Conservation (phyloP, 2,329 filamentous ascomycete genomes). For the Colletotrichum sp. region DNA sequence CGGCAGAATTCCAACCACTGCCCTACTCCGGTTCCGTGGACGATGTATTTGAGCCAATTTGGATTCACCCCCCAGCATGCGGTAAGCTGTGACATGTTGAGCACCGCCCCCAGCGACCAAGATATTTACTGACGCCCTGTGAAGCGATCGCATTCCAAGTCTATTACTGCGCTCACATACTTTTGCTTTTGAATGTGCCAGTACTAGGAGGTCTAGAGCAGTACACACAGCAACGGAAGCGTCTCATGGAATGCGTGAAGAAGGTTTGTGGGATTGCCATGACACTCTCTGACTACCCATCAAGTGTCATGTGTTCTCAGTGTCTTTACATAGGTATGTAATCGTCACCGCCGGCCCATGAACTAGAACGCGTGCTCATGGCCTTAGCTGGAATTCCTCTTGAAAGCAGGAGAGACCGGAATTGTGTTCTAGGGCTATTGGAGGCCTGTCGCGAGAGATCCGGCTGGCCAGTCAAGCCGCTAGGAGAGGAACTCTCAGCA, state of each 20-base stretch:
- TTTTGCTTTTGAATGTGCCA: slow-evolving; percentile 23
- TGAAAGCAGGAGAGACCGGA: background rate
- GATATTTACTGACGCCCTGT: background rate
- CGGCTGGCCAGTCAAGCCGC: slow-evolving; percentile 7
- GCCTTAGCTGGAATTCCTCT: slow-evolving; percentile 6
- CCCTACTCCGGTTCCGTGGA: slow-evolving; percentile 26
- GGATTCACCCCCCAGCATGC: slow-evolving; percentile 23
- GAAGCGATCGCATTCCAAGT: slow-evolving; percentile 24
- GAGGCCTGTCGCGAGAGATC: background rate
- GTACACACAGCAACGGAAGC: slow-evolving; percentile 22
- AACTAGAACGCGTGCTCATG: background rate
- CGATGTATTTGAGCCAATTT: slow-evolving; percentile 20
- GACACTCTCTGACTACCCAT: slow-evolving; percentile 25
- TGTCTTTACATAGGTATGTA: slow-evolving; percentile 24
- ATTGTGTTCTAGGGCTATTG: background rate
- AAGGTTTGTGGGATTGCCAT: slow-evolving; percentile 27
- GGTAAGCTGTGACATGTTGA: background rate
- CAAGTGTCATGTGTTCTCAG: slow-evolving; percentile 28
- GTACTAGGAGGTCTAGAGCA: slow-evolving; percentile 20
- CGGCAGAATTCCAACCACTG: slow-evolving; percentile 47
- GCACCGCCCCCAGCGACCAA: background rate
- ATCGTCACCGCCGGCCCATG: too few relatives aligned
- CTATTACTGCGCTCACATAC: slow-evolving; percentile 23
- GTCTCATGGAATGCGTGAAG: slow-evolving; percentile 23
- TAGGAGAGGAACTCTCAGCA: slow-evolving; percentile 1